phyloP scores from a whole-genome alignment of 306 rosid genomes.

The Citrullus colocynthis region DNA sequence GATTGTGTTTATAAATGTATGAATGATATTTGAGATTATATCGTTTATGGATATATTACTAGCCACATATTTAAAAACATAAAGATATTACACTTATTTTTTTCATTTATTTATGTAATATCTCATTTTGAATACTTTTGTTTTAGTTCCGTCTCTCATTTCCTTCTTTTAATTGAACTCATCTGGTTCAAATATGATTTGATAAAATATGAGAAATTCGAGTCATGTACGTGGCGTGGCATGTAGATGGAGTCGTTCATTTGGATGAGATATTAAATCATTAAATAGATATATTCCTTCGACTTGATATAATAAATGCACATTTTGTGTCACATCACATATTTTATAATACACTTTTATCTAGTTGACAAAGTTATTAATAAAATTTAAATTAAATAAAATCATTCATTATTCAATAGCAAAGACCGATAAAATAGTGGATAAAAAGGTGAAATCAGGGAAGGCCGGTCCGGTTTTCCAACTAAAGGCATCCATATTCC shows the following conservation, averaged over 20 bases:
- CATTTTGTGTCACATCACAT: neutral
- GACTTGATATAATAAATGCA: neutral
- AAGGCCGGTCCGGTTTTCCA: neutral
- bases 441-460: neutral
- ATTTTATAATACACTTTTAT: neutral
- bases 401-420: neutral
- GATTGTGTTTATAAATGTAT: no score
- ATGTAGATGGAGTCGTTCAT: neutral
- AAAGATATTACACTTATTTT: no score
- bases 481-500: neutral
- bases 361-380: neutral
- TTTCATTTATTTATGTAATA: no score
- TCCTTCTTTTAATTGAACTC: neutral
- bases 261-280: neutral
- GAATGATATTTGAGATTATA: no score
- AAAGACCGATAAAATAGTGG: neutral
- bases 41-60: no score
- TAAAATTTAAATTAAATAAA: neutral
- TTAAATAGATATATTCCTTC: neutral
- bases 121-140: no score
- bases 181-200: neutral
- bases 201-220: neutral
- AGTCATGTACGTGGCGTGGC: neutral
- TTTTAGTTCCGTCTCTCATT: neutral
- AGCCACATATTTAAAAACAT: no score